Percentiles rank a stretch among this genome's conserved stretches.
Evolutionary conservation across 495 filamentous ascomycete species (phyloP).

Genomic region (Neurospora sp.): DNA sequence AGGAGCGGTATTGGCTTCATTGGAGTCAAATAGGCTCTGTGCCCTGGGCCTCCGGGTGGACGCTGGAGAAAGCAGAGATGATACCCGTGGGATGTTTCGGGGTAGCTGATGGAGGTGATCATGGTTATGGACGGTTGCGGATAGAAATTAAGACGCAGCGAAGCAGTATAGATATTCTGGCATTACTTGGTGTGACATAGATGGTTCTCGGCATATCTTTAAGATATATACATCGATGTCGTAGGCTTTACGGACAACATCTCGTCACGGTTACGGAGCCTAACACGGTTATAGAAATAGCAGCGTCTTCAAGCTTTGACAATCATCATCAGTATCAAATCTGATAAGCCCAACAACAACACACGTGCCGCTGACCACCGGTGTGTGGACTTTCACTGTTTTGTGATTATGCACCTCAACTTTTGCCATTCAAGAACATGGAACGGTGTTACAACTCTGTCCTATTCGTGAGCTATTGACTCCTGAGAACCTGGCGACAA

Average conservation of each 20-base stretch:
- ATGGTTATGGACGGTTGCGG: background rate
- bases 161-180: background rate
- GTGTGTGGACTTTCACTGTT: no score
- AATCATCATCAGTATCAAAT: background rate
- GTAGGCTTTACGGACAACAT: background rate
- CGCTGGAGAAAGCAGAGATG: background rate
- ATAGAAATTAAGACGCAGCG: background rate
- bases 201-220: background rate
- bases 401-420: no score
- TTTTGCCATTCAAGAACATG: no score
- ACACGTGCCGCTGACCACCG: background rate
- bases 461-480: no score
- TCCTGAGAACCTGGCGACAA: no score
- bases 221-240: background rate
- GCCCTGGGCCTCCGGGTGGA: background rate
- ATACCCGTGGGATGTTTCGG: background rate
- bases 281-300: background rate
- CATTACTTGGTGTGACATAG: background rate
- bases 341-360: background rate
- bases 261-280: background rate
- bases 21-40: slow-evolving; percentile 48
- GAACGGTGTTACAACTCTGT: no score
- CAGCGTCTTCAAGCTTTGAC: background rate
- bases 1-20: slow-evolving; percentile 75
- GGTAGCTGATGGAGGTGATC: background rate